These are phyloP conservation scores for Kodamaea jinghongensis DNA, from an alignment of 805 yeast species.

Conservation along the genomic window DNA sequence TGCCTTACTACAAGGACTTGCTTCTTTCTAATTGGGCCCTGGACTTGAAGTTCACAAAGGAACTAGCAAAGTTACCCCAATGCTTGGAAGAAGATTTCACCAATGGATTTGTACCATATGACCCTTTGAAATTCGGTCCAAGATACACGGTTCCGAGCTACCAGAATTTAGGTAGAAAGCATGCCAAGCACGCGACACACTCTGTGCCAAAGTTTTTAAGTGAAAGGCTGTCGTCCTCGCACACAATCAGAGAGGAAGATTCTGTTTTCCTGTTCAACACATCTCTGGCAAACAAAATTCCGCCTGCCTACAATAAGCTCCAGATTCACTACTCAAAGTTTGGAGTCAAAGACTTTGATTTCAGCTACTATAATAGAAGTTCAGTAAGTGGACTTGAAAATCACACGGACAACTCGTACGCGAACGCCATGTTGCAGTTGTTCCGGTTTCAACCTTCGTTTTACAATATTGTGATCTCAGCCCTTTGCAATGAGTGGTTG, in stretches of 20 bases:
- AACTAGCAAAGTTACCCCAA: slow-evolving; percentile 57
- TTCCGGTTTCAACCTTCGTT: slow-evolving; percentile 75
- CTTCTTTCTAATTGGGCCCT: slow-evolving; percentile 80
- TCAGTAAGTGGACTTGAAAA: slow-evolving; percentile 79
- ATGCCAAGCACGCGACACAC: slow-evolving; percentile 51
- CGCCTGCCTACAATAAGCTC: slow-evolving; percentile 71
- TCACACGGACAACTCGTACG: slow-evolving; percentile 71
- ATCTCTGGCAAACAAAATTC: slow-evolving; percentile 34
- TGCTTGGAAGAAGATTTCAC: background rate
- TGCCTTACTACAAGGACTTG: slow-evolving; percentile 80
- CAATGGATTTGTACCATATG: slow-evolving; percentile 37
- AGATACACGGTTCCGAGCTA: slow-evolving; percentile 49
- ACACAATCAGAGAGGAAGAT: slow-evolving; percentile 2
- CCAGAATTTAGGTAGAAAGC: slow-evolving; percentile 26
- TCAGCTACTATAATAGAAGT: slow-evolving; percentile 77
- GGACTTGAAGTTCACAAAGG: slow-evolving; percentile 56
- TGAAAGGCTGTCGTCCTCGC: slow-evolving; percentile 30
- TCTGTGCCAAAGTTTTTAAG: slow-evolving; percentile 60
- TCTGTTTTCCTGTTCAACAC: slow-evolving; percentile 8
- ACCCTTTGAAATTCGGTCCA: slow-evolving; percentile 53
- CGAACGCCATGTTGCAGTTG: slow-evolving; percentile 73
- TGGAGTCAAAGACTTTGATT: slow-evolving; percentile 94
- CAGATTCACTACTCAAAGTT: slow-evolving; percentile 81
- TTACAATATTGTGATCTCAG: slow-evolving; percentile 59
- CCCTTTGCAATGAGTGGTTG: slow-evolving; percentile 49